Base-by-base conservation (phyloP, 1,139 yeast genomes). In the Pneumocystis murina region DNA sequence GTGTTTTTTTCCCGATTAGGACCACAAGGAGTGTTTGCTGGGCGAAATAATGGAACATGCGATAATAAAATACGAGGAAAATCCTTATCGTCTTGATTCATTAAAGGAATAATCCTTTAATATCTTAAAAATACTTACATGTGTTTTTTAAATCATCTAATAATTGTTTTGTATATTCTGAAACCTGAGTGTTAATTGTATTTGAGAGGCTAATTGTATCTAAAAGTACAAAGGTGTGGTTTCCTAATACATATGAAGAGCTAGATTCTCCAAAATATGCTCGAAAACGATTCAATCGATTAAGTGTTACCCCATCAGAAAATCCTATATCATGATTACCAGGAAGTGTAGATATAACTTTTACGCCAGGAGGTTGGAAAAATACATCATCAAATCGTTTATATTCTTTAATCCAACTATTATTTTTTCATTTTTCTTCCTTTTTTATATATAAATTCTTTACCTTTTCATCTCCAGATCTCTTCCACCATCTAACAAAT, bases 251-350 rank as follows among this genome's bases (percentile, higher is more conserved):
- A 63, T 79, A 76, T 39, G 79, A 78, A 64, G 85, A 82, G 10
- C 86, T 79, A 3, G 84, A 74, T 61, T 78, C 84, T 2, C 98
- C 98, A 73, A 89, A 91, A 71, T 79, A 81, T 1, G 84, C 76
- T 30, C 80, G 75, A 74, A 91, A 92, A 68, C 97, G 77, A 39
- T 82, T 75, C 62, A 80, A 73, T 38, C 84, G 81, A 1, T 77
- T 74, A 36, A 80, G 81, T 14, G 81, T 77, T 7, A 82, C 78
- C 0, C 84, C 82, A 65, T 84, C 81, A 43, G 95, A 95, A 73
- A 86, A 91, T 0, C 98, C 98, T 68, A 92, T 88, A 72, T 92
- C 98, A 72, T 92, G 98, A 71, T 92, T 92, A 1, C 98, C 98
- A 0, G 97, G 96, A 14, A 92, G 74, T 1, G 85, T 81, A 70